phyloP scores from a whole-genome alignment of 768 basidiomycete species.

The Cytidiella melzeri region DNA sequence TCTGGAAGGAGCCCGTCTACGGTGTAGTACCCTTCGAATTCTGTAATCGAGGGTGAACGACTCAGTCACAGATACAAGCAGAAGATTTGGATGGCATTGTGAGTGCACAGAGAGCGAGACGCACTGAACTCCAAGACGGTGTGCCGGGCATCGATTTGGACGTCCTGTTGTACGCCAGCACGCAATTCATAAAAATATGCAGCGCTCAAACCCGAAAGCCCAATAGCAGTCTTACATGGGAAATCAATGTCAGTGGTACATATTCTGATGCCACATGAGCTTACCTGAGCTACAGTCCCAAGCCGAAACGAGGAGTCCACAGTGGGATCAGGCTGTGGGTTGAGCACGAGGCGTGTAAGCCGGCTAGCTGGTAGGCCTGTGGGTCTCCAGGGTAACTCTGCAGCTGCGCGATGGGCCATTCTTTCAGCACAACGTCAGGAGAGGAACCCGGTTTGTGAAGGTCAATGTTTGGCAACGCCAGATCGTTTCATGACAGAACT shows the following conservation, averaged over 20 bases:
- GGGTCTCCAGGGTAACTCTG: slow-evolving; percentile 33
- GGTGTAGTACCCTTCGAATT: slow-evolving; percentile 46
- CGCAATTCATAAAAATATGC: slow-evolving; percentile 43
- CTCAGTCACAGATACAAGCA: neutral
- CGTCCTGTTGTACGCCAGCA: slow-evolving; percentile 41
- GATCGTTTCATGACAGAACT: no score
- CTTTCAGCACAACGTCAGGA: no score
- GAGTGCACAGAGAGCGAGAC: no score
- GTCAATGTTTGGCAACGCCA: no score
- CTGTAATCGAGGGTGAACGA: slow-evolving; percentile 22
- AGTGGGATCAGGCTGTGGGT: slow-evolving; percentile 34
- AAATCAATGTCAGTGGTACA: slow-evolving; percentile 1
- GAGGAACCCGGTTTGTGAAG: no score
- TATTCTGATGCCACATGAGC: slow-evolving; percentile 1
- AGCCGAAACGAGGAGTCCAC: slow-evolving; percentile 51
- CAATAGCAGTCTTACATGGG: slow-evolving; percentile 36
- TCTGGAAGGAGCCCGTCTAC: slow-evolving; percentile 32
- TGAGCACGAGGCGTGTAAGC: slow-evolving; percentile 32
- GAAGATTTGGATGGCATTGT: no score
- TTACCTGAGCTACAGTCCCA: slow-evolving; percentile 48
- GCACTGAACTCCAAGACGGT: slow-evolving; percentile 50
- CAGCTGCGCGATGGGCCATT: slow-evolving; percentile 7
- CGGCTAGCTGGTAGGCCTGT: slow-evolving; percentile 33
- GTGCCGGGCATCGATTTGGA: slow-evolving; percentile 49
- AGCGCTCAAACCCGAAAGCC: slow-evolving; percentile 46